Conservation (phyloP, 306 rosid species). For the Fragaria vesca region DNA sequence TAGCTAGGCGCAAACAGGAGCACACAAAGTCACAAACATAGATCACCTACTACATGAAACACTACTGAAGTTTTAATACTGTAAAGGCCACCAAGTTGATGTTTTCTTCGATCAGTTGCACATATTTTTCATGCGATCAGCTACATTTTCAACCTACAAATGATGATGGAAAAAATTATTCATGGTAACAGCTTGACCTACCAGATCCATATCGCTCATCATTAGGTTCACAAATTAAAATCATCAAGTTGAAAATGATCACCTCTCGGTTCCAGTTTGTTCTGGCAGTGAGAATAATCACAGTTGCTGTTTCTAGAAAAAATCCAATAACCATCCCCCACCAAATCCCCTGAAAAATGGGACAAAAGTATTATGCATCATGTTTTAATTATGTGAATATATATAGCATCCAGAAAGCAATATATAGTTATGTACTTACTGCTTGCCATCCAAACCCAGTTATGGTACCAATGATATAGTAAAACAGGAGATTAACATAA, state of each 20-base stretch:
- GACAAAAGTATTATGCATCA: neutral
- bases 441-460: neutral
- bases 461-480: neutral
- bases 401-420: neutral
- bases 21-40: too few species aligned
- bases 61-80: too few species aligned
- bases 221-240: neutral
- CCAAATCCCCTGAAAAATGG: neutral
- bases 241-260: neutral
- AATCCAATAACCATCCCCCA: conserved; percentile 1
- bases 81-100: neutral
- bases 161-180: neutral
- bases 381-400: neutral
- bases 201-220: neutral
- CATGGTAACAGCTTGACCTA: neutral
- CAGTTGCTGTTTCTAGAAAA: neutral
- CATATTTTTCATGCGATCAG: neutral
- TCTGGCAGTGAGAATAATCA: neutral
- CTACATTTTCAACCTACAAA: neutral
- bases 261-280: neutral
- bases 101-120: conserved; percentile 2
- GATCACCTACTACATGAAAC: too few species aligned
- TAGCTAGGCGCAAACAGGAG: too few species aligned
- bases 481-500: neutral
- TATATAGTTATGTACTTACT: neutral